Evolutionary conservation across 2,329 filamentous ascomycete genomes (phyloP), one percentile per base, ranked within the genome.

Genomic region (Fusarium nygamai): DNA sequence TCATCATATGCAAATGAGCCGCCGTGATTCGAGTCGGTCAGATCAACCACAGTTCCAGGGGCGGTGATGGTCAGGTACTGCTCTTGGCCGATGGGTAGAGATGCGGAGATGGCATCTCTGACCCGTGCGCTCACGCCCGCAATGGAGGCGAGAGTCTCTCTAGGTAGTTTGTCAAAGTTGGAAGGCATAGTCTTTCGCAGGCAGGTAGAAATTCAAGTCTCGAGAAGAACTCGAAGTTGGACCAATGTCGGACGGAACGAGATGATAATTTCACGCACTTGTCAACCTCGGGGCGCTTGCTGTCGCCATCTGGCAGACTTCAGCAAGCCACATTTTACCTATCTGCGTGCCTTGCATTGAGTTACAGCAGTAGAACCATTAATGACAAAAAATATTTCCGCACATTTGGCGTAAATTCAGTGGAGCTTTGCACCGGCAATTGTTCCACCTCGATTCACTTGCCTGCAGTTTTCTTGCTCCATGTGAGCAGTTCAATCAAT

Each of bases 371-470:
- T n/a, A n/a, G n/a, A n/a, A n/a, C n/a, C n/a, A n/a, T n/a, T n/a
- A n/a, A n/a, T n/a, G n/a, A n/a, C 11, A 20, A 33, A 50, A 50
- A 10, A 3, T 2, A n/a, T 14, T 3, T 3, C 10, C 1, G 6
- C 17, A 13, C 6, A 6, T 29, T 20, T 14, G 8, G 20, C 16
- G 9, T 22, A 31, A 22, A 8, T 12, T 33, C 1, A 33, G 47
- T 19, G 16, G 11, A 8, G 0, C 3, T 16, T 16, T 27, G 10
- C 1, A 6, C n/a, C 6, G 3, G 11, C 2, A 20, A 8, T 53
- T 36, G 9, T 36, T 17, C 1, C 50, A 53, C 12, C 19, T 19
- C 10, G 3, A 3, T 8, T 53, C 6, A 6, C 22, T n/a, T 36
- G 33, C 3, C 3, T 0, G 17, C 1, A 11, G 33, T 22, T 36